A percentile compares a stretch with the other conserved stretches of the same genome.
phyloP scores from a whole-genome alignment of 169 alveolate species.

The Cryptosporidium ryanae region DNA sequence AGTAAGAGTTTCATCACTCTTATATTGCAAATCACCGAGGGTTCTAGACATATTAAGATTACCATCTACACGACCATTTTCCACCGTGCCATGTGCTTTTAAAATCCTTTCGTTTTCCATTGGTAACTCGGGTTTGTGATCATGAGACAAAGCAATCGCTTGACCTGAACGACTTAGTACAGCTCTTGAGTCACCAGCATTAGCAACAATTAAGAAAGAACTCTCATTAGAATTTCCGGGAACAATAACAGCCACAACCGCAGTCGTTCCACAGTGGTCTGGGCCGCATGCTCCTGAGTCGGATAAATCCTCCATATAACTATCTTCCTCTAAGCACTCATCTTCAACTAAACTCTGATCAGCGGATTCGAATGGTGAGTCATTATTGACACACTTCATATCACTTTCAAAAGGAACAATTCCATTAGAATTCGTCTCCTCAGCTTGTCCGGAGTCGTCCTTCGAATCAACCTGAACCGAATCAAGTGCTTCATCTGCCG shows the following conservation, averaged over 20 bases:
- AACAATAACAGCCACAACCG: constrained; percentile 87
- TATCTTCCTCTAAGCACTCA: constrained; percentile 80
- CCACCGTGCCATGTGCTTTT: constrained; percentile 95
- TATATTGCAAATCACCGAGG: constrained; percentile 96
- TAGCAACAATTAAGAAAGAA: constrained; percentile 91
- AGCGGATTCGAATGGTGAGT: neutral
- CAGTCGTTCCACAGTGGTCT: constrained; percentile 89
- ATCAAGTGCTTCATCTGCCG: neutral
- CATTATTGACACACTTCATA: constrained; percentile 23
- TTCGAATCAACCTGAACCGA: neutral
- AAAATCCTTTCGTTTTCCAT: constrained; percentile 92
- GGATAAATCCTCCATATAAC: constrained; percentile 33
- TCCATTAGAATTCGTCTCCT: neutral
- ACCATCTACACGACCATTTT: constrained; percentile 95
- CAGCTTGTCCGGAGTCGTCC: neutral
- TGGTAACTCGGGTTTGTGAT: constrained; percentile 97
- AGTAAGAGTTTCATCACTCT: constrained; percentile 86
- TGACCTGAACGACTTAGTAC: constrained; percentile 92
- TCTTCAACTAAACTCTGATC: constrained; percentile 72
- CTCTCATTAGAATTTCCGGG: constrained; percentile 76
- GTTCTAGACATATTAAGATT: constrained; percentile 96
- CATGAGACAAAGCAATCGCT: constrained; percentile 93
- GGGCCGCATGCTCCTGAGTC: constrained; percentile 76
- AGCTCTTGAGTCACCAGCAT: constrained; percentile 99
- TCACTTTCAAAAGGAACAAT: constrained; percentile 65